phyloP scores from a whole-genome alignment of 805 yeast species.

The Pichia cephalocereana region DNA sequence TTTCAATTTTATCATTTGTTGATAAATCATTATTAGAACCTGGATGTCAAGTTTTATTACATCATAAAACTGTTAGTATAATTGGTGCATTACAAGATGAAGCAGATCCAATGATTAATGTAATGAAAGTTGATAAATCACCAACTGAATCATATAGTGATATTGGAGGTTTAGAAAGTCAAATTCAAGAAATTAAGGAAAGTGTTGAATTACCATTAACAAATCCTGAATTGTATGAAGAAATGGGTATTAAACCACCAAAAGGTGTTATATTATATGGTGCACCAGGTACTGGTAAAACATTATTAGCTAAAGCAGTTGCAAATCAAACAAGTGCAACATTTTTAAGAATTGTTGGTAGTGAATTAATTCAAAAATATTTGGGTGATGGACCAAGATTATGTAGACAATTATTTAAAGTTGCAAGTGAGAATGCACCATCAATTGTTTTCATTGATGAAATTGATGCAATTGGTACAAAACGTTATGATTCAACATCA shows the following conservation, averaged over 20 bases:
- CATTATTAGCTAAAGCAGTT: slow-evolving; percentile 92
- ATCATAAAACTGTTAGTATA: slow-evolving; percentile 89
- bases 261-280: slow-evolving; percentile 96
- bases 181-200: slow-evolving; percentile 96
- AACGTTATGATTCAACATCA: slow-evolving; percentile 82
- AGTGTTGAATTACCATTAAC: slow-evolving; percentile 93
- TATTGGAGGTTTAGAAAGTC: slow-evolving; percentile 92
- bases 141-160: slow-evolving; percentile 96
- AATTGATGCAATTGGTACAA: slow-evolving; percentile 98
- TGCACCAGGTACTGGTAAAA: slow-evolving; percentile 97
- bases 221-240: slow-evolving; percentile 95
- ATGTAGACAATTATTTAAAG: slow-evolving; percentile 88
- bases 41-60: slow-evolving; percentile 90
- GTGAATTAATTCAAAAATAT: slow-evolving; percentile 93
- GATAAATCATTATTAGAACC: slow-evolving; percentile 95
- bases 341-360: slow-evolving; percentile 91
- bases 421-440: slow-evolving; percentile 96
- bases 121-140: slow-evolving; percentile 95
- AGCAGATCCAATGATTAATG: slow-evolving; percentile 95
- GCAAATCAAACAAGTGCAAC: slow-evolving; percentile 98
- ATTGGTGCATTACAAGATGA: slow-evolving; percentile 99
- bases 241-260: slow-evolving; percentile 98
- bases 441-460: slow-evolving; percentile 98
- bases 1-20: slow-evolving; percentile 89
- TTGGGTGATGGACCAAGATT: slow-evolving; percentile 97